Base-by-base conservation (phyloP, 257 asterid species). In the Plantago elongata region DNA sequence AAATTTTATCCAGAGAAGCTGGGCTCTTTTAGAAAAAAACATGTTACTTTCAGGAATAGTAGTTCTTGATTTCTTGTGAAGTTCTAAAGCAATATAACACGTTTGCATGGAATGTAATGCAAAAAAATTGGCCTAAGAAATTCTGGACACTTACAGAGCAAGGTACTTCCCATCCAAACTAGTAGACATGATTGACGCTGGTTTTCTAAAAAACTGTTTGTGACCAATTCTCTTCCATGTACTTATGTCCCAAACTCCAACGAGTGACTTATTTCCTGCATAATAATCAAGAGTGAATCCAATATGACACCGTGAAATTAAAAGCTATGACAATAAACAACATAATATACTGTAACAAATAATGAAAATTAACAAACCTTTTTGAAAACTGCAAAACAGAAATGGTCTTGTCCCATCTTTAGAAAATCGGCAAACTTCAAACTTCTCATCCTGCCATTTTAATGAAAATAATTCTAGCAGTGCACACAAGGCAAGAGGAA, bases 141-240 rank as follows among this genome's bases (percentile, higher is more conserved):
- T 47, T 67, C 48, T 12, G 44, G 60, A 73, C 55, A 79, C 99
- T 83, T 77, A 93, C 99, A 83, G 71, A 55, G 87, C 92, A 64
- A 93, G 94, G 81, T 93, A 93, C 76, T 93, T 93, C 66, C 99
- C 99, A 45, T 93, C 99, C 77, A 80, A 77, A 70, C 99, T 93
- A 45, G 76, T 64, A 50, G 99, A 82, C 95, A 93, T 79, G 45
- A 83, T 72, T 69, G 97, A 75, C 69, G 94, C 84, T 59, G 90
- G 87, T 77, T 89, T 93, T 65, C 75, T 78, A 38, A 87, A 78
- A 44, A 89, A 66, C 70, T 86, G 79, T 81, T 81, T 90, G 83
- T 87, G 86, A 62, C 99, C 99, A 67, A 93, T 71, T 77, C 79
- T 93, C 63, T 79, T 78, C 99, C 99, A 93, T 17, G 86, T 78